Percentiles rank a stretch among this genome's conserved stretches.
phyloP scores from a whole-genome alignment of 176 grass and related monocot genomes.

The Alopecurus myosuroides region DNA sequence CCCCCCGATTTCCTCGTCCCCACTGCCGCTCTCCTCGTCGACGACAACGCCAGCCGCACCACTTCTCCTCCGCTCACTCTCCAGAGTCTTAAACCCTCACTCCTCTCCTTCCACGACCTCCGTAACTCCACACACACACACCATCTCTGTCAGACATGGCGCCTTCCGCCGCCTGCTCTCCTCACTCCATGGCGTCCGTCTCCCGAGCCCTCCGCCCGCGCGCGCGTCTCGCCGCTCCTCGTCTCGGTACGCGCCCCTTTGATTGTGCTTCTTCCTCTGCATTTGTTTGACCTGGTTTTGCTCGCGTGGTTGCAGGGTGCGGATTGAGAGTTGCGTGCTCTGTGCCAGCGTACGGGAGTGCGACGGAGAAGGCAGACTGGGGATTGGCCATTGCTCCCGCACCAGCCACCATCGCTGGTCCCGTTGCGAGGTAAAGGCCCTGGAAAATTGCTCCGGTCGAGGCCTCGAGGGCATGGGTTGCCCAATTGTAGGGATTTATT shows the following conservation, averaged over 20 bases:
- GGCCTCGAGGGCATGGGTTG: not conserved
- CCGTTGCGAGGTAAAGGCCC: slow-evolving; percentile 38
- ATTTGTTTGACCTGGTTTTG: not conserved
- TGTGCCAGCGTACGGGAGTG: slow-evolving; percentile 1
- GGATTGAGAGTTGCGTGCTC: slow-evolving; percentile 25
- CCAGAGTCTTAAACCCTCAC: slow-evolving; percentile 26
- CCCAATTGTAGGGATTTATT: not conserved
- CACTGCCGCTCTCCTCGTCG: not conserved
- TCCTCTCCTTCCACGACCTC: not conserved
- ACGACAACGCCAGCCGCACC: not conserved
- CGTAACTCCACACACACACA: not conserved
- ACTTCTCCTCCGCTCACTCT: not conserved
- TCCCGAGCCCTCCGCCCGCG: slow-evolving; percentile 51
- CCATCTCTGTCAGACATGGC: slow-evolving; percentile 16
- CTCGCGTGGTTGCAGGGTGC: slow-evolving; percentile 12
- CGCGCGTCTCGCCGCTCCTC: slow-evolving; percentile 5
- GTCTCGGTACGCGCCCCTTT: slow-evolving; percentile 2
- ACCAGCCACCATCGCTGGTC: not conserved
- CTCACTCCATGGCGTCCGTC: slow-evolving; percentile 63
- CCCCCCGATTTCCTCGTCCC: slow-evolving; percentile 8
- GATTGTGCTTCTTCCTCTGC: not conserved
- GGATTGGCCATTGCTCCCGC: slow-evolving; percentile 24
- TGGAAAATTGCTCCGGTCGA: not conserved
- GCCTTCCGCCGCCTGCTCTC: not conserved
- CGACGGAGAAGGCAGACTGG: slow-evolving; percentile 22